Conservation (phyloP, 2,329 filamentous ascomycete species). For the Scytalidium lignicola region DNA sequence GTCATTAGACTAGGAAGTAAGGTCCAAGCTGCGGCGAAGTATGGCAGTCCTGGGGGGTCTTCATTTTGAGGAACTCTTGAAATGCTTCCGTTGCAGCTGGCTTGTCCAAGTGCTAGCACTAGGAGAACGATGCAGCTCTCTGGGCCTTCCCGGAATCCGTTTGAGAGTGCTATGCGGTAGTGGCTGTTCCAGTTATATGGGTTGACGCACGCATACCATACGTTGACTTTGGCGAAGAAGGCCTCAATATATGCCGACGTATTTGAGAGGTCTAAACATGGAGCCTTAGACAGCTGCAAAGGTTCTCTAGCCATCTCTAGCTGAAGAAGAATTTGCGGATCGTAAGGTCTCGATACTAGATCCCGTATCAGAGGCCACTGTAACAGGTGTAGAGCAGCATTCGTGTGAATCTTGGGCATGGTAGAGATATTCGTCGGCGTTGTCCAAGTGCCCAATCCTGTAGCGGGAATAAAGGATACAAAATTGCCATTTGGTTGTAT, state of each 20-base stretch:
- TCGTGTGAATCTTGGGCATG: slow-evolving; percentile 82
- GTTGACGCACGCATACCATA: slow-evolving; percentile 84
- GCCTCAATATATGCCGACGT: slow-evolving; percentile 70
- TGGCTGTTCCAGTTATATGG: slow-evolving; percentile 74
- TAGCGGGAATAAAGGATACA: slow-evolving; percentile 52
- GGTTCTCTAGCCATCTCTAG: slow-evolving; percentile 76
- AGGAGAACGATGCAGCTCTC: slow-evolving; percentile 80
- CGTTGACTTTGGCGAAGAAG: slow-evolving; percentile 75
- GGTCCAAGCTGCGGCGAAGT: slow-evolving; percentile 77
- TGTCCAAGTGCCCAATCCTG: slow-evolving; percentile 69
- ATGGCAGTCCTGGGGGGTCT: slow-evolving; percentile 70
- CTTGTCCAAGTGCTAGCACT: slow-evolving; percentile 72
- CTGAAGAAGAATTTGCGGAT: slow-evolving; percentile 75
- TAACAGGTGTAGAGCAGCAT: slow-evolving; percentile 70
- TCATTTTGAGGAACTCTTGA: slow-evolving; percentile 63
- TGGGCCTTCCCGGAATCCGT: slow-evolving; percentile 70
- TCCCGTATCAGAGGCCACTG: slow-evolving; percentile 79
- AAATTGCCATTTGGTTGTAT: slow-evolving; percentile 41
- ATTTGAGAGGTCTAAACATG: slow-evolving; percentile 67
- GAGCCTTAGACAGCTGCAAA: slow-evolving; percentile 60
- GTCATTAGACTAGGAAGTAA: slow-evolving; percentile 75
- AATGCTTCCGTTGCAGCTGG: slow-evolving; percentile 70
- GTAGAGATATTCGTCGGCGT: slow-evolving; percentile 67
- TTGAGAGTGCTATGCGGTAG: slow-evolving; percentile 69
- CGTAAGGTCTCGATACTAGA: slow-evolving; percentile 70